Base-by-base conservation (phyloP, 257 asterid species). In the Forsythia viridissima region DNA sequence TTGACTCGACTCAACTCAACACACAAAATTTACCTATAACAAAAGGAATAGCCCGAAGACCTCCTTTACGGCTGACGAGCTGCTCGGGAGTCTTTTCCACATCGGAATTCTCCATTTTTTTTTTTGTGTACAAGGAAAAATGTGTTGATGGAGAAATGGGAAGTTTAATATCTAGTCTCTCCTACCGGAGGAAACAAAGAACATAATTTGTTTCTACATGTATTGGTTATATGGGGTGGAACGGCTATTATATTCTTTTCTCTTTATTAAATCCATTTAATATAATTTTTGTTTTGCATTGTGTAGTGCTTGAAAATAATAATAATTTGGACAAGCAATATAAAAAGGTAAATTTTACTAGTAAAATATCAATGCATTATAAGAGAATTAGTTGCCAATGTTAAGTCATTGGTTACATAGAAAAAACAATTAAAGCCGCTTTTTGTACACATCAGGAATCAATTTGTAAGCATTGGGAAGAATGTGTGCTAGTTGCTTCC, bases 41-140 rank as follows among this genome's bases (percentile, higher is more conserved):
- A 65, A 90, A 92, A 73, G 97, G 96, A 92, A 90, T 87, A 72
- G 97, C 91, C 67, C 39, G 81, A 20, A 90, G 81, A 36, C 97
- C 97, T 44, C 96, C 96, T 84, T 82, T 85, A 39, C 71, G 74
- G 52, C 72, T 42, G 2, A 71, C 24, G 3, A 18, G 68, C 52
- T 51, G 41, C 48, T 76, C 76, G 34, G 75, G 51, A 70, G 59
- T 65, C 76, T 80, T 77, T 63, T 61, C 77, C 37, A 78, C 16
- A 21, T 87, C 85, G 44, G 79, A 41, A 69, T 55, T 73, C 86
- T 82, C 92, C 89, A 87, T 88, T 63, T 81, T 72, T 65, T 8
- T 24, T 24, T 30, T 10, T 1, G 70, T 4, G 38, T 63, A 30
- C 70, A 63, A 21, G 40, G 16, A 16, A 30, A 30, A 63, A 24